A percentile compares a stretch with the other conserved stretches of the same genome.
Evolutionary conservation across 495 filamentous ascomycete genomes (phyloP).

Genomic region (Penicillium coffeae): DNA sequence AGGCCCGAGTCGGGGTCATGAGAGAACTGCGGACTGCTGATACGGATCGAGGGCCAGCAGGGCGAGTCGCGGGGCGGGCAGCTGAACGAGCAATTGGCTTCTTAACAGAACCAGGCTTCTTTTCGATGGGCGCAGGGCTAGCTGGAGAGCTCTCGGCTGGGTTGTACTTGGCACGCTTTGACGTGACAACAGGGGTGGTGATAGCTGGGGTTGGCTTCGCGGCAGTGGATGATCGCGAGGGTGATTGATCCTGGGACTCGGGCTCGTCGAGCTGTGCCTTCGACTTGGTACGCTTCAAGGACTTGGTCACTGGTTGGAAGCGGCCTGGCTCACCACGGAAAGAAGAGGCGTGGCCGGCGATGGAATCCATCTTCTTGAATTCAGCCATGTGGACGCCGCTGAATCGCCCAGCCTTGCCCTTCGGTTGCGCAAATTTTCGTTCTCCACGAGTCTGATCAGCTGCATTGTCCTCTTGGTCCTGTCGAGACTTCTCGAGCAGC

Average conservation of each 20-base stretch:
- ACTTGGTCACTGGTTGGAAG: constrained; percentile 49
- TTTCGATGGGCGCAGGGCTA: constrained; percentile 30
- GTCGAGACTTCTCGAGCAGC: constrained; percentile 47
- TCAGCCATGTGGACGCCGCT: constrained; percentile 78
- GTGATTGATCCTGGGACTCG: constrained; percentile 29
- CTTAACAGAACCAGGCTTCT: background rate
- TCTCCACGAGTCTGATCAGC: constrained; percentile 37
- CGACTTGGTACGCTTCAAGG: constrained; percentile 71
- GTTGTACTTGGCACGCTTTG: constrained; percentile 64
- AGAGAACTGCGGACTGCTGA: constrained; percentile 44
- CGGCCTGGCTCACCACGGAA: constrained; percentile 64
- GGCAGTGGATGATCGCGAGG: constrained; percentile 31
- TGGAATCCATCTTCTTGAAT: constrained; percentile 97
- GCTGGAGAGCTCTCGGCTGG: constrained; percentile 57
- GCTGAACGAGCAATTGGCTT: background rate
- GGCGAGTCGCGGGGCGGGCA: constrained; percentile 15
- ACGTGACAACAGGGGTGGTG: constrained; percentile 17
- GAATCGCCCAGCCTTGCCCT: constrained; percentile 71
- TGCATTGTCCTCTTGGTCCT: constrained; percentile 32
- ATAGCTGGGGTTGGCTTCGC: constrained; percentile 29
- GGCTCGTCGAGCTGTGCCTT: constrained; percentile 67
- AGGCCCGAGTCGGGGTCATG: constrained; percentile 79
- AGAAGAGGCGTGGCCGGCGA: constrained; percentile 75
- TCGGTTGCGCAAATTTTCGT: constrained; percentile 73
- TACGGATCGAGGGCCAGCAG: background rate